Base-by-base conservation (phyloP, 2,329 filamentous ascomycete genomes). In the Aspergillus carbonarius region DNA sequence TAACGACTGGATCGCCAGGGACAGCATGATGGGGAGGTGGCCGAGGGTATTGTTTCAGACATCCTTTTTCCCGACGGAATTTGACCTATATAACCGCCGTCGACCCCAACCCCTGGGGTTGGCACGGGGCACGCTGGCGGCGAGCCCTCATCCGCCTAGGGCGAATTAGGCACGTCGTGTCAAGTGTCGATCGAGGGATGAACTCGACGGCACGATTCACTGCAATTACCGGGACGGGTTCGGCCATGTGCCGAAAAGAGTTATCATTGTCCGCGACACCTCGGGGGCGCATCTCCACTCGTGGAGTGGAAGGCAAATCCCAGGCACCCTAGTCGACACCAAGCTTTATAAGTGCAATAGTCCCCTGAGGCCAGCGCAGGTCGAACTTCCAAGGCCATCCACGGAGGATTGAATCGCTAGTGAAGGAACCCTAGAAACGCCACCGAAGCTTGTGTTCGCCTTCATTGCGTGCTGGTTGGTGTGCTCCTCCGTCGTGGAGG, bases 51-150 rank as follows among this genome's bases (percentile, higher is more conserved):
- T 27, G 35, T 32, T 53, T 40, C 39, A 25, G n/a, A 23, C 51
- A 4, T 32, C 25, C 37, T 20, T 30, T 18, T 18, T 34, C 10
- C 37, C n/a, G 39, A 42, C 51, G 39, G 25, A 5, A 32, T 34
- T 54, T 42, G 51, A n/a, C 37, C 51, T 44, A 54, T 54, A 44
- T 54, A 54, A 54, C 40, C 51, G 7, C 25, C 27, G 25, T 30
- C 13, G 5, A 9, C 23, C 9, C 27, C 15, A 8, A n/a, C 44
- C 44, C 44, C 44, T 48, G 44, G 44, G 44, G 44, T 48, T 48
- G 44, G 44, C 8, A 27, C 44, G n/a, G 15, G 23, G 44, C 44
- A 48, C 25, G 6, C n/a, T 17, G 25, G 25, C 23, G 17, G 20
- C 18, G 4, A 17, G 44, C 44, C 44, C 44, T 30, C 23, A 12